phyloP scores from a whole-genome alignment of 306 rosid genomes.

The Rosa multiflora region DNA sequence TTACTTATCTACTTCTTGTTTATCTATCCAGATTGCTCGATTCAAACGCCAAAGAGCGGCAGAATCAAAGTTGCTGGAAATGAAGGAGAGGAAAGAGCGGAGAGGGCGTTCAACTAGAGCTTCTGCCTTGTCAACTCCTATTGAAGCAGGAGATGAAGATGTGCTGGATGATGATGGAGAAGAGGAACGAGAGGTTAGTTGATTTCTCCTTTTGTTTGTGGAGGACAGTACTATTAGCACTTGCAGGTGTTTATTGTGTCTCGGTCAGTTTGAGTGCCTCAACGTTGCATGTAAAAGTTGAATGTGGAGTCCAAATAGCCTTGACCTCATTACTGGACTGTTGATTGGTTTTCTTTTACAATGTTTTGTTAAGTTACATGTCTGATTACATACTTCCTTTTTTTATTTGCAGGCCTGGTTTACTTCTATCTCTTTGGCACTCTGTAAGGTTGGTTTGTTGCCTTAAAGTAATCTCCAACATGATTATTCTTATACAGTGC shows the following conservation, averaged over 20 bases:
- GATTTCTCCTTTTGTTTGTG: constrained; percentile 9
- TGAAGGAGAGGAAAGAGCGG: constrained; percentile 91
- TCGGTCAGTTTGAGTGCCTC: neutral
- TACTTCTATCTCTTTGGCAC: constrained; percentile 74
- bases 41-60: constrained; percentile 84
- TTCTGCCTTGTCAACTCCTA: constrained; percentile 86
- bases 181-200: constrained; percentile 90
- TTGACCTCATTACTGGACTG: neutral
- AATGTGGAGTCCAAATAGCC: neutral
- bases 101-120: constrained; percentile 90
- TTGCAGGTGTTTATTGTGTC: neutral
- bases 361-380: neutral
- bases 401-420: constrained; percentile 74
- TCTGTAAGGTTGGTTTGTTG: constrained; percentile 71
- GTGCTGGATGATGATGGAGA: constrained; percentile 85
- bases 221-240: neutral
- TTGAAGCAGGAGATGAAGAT: constrained; percentile 95
- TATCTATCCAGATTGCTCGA: constrained; percentile 70
- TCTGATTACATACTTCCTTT: neutral
- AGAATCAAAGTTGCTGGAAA: constrained; percentile 83
- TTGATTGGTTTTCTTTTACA: neutral
- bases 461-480: constrained; percentile 11
- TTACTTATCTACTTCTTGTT: neutral
- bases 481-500: constrained; percentile 9
- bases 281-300: neutral